Evolutionary conservation across 148 eudicot genomes (phyloP).

Genomic region (Selenicereus undatus): DNA sequence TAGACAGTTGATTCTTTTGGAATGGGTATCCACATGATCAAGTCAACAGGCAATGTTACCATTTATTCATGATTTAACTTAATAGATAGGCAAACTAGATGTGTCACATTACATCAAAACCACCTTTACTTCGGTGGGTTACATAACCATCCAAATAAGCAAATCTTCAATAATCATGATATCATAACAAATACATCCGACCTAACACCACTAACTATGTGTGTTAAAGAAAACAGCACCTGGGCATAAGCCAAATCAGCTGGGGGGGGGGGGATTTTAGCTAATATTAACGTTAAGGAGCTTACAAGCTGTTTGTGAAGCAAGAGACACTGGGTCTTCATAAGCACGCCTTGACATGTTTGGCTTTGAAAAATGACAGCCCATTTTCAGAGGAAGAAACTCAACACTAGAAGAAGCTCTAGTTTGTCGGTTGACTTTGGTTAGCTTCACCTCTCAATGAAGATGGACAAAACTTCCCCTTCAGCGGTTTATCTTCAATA

Average conservation of each 20-base stretch:
- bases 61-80: not conserved
- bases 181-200: not conserved
- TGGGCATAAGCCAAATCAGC: not conserved
- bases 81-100: not conserved
- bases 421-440: not conserved
- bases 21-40: not conserved
- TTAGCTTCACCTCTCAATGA: not conserved
- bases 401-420: conserved; percentile 6
- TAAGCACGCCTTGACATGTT: conserved; percentile 46
- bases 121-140: not conserved
- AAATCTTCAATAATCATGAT: not conserved
- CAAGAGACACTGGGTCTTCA: conserved; percentile 61
- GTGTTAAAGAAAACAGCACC: not conserved
- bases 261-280: not conserved
- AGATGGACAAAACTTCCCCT: not conserved
- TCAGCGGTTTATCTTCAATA: not conserved
- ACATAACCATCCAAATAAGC: not conserved
- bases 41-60: not conserved
- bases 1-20: not conserved
- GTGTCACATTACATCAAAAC: not conserved
- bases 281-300: not conserved
- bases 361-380: conserved; percentile 64
- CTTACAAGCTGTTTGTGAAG: conserved; percentile 92
- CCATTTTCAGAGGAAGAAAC: conserved; percentile 47
- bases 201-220: not conserved